Evolutionary conservation across 345 rosid species (phyloP).

Genomic region (Moringa oleifera): DNA sequence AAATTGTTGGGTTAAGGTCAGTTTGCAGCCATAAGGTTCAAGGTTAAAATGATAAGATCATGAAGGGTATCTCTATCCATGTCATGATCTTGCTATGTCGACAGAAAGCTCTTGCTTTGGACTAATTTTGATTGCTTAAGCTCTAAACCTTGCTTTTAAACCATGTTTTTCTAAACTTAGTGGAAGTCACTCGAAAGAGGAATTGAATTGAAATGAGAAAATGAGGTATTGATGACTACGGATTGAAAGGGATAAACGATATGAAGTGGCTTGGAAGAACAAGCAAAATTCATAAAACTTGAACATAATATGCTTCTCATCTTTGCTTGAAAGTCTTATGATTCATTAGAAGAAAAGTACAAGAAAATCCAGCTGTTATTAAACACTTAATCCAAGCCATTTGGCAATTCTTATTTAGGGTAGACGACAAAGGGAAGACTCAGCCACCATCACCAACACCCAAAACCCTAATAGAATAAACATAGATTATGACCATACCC

Average conservation of each 20-base stretch:
- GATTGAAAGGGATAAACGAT: not conserved
- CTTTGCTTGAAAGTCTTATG: constrained; percentile 42
- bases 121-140: constrained; percentile 54
- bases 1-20: constrained; percentile 25
- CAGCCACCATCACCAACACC: constrained; percentile 19
- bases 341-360: constrained; percentile 7
- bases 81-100: constrained; percentile 12
- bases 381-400: constrained; percentile 13
- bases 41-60: not conserved
- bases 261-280: constrained; percentile 41
- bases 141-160: constrained; percentile 63
- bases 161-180: constrained; percentile 26
- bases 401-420: constrained; percentile 17
- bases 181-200: constrained; percentile 51
- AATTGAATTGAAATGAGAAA: constrained; percentile 30
- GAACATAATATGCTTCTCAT: constrained; percentile 1
- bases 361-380: constrained; percentile 14
- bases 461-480: not conserved
- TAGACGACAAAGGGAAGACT: constrained; percentile 30
- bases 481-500: constrained; percentile 3
- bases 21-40: constrained; percentile 17
- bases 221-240: constrained; percentile 34
- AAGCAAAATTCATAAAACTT: constrained; percentile 10
- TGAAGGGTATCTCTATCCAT: not conserved
- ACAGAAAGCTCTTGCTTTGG: constrained; percentile 30